A percentile compares a stretch with the other conserved stretches of the same genome.
Conservation (phyloP, 2,329 filamentous ascomycete species). For the Penicillium sp. region DNA sequence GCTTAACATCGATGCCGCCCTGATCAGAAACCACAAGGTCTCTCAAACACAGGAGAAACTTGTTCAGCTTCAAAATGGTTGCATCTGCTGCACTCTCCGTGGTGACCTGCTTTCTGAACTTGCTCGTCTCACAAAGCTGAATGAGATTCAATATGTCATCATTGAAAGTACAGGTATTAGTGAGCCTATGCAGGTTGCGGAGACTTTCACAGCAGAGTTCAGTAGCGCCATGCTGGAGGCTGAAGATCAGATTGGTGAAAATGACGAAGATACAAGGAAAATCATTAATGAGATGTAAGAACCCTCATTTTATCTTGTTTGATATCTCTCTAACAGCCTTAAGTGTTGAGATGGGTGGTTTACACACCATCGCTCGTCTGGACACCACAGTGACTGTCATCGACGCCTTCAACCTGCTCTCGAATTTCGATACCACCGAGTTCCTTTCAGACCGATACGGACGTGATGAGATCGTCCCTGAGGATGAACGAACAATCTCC, state of each 20-base stretch:
- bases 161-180: slow-evolving; percentile 73
- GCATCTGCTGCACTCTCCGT: slow-evolving; percentile 74
- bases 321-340: neutral
- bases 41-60: slow-evolving; percentile 64
- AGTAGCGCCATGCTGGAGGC: slow-evolving; percentile 49
- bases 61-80: slow-evolving; percentile 69
- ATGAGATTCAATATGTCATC: slow-evolving; percentile 68
- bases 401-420: slow-evolving; percentile 70
- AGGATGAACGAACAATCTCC: slow-evolving; percentile 72
- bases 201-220: slow-evolving; percentile 65
- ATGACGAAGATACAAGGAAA: slow-evolving; percentile 46
- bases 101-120: slow-evolving; percentile 71
- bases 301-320: neutral
- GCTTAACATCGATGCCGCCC: slow-evolving; percentile 65
- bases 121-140: slow-evolving; percentile 61
- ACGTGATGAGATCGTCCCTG: slow-evolving; percentile 59
- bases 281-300: slow-evolving; percentile 50
- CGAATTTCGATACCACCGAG: slow-evolving; percentile 70
- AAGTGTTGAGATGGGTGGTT: slow-evolving; percentile 58
- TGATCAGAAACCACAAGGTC: slow-evolving; percentile 59
- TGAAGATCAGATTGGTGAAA: slow-evolving; percentile 47
- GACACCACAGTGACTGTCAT: slow-evolving; percentile 73
- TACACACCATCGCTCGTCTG: slow-evolving; percentile 65
- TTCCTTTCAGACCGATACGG: slow-evolving; percentile 64
- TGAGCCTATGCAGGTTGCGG: slow-evolving; percentile 71